Evolutionary conservation across 345 rosid genomes (phyloP), one percentile per base, ranked within the genome.

Genomic region (Acer campestre): DNA sequence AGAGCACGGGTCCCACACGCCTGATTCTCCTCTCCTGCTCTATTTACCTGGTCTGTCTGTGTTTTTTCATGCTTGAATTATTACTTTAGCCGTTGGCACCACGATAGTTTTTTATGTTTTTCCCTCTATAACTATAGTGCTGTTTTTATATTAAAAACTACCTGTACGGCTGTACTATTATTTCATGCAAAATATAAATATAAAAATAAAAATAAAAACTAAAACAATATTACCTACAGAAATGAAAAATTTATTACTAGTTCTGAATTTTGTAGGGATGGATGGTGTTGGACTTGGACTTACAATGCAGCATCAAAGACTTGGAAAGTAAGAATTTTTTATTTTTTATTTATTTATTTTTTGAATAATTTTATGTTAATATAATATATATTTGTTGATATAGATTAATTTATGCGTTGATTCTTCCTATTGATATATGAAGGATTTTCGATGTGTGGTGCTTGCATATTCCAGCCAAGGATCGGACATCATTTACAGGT

Each of bases 391-490:
- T 4, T 35, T 4, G 6, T 35, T 35, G 38, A 35, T 35, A 35
- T 35, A 35, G 38, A 35, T 35, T 35, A 35, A 35, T 35, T 35
- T 35, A 35, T 35, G 38, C 0, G 38, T 6, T 35, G 38, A 35
- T 35, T 35, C 4, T 35, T 35, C 38, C 6, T 35, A 4, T 35
- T 35, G 38, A 35, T 35, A 35, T 53, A 53, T 80, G 78, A 75
- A 94, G 97, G 90, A 83, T 92, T 74, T 92, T 89, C 79, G 86
- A 92, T 67, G 76, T 88, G 35, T 86, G 93, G 89, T 91, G 94
- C 88, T 80, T 94, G 85, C 95, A 94, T 84, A 92, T 90, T 76
- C 97, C 98, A 14, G 86, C 86, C 18, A 87, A 67, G 86, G 93
- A 94, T 79, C 87, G 90, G 82, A 88, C 93, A 38, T 75, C 95